A percentile compares a stretch with the other conserved stretches of the same genome.
Evolutionary conservation across 805 yeast species (phyloP).

Genomic region (Lipomyces yamadae): DNA sequence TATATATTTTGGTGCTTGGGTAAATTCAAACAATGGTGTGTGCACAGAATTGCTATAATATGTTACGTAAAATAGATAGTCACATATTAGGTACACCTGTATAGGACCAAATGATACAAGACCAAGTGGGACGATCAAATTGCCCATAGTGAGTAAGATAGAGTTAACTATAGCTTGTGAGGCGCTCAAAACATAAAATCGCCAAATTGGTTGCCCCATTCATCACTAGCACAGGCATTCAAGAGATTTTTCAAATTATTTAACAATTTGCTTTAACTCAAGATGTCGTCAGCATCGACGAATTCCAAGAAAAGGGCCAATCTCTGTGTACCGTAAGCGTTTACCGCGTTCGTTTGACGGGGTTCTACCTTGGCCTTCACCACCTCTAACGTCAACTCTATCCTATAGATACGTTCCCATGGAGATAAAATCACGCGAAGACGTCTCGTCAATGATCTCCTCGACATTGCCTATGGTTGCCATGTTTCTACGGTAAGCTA

Average conservation of each 20-base stretch:
- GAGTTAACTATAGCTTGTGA: too few relatives aligned
- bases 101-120: too few relatives aligned
- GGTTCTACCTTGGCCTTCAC: too few relatives aligned
- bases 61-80: background rate
- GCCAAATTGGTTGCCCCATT: too few relatives aligned
- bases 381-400: background rate
- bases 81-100: too few relatives aligned
- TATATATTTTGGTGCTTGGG: background rate
- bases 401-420: conserved; percentile 17
- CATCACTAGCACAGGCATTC: too few relatives aligned
- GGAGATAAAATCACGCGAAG: conserved; percentile 13
- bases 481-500: conserved; percentile 30
- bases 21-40: background rate
- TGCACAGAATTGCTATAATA: background rate
- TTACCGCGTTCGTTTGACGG: background rate
- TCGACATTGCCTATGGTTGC: conserved; percentile 35
- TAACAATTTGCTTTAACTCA: background rate
- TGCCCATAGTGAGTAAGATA: too few relatives aligned
- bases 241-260: background rate
- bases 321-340: conserved; percentile 17
- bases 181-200: too few relatives aligned
- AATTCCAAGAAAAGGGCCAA: conserved; percentile 17
- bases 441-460: conserved; percentile 22
- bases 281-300: conserved; percentile 12
- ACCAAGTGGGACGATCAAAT: too few relatives aligned